Conservation (phyloP, 257 asterid species). For the Solanum pennellii region DNA sequence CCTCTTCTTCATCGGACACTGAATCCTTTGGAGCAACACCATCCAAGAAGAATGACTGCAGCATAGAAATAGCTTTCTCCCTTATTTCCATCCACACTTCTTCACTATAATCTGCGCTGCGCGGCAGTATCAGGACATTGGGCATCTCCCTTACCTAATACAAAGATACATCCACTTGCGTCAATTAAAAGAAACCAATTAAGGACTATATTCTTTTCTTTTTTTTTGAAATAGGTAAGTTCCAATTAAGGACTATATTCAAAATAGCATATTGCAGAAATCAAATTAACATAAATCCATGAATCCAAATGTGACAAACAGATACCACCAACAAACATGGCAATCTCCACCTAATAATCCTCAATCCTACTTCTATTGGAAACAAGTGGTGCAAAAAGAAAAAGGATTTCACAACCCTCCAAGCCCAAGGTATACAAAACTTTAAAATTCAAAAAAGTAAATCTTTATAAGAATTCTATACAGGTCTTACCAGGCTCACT, state of each 20-base stretch:
- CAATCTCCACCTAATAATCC: not conserved
- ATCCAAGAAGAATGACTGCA: conserved; percentile 75
- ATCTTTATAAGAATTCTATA: not conserved
- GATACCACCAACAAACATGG: not conserved
- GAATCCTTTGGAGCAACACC: conserved; percentile 63
- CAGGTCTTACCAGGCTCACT: not conserved
- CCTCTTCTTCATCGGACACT: conserved; percentile 79
- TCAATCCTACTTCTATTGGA: not conserved
- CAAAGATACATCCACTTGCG: not conserved
- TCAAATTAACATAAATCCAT: not conserved
- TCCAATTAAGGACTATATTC: not conserved
- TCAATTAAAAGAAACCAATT: conserved; percentile 2
- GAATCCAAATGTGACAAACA: not conserved
- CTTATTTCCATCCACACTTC: conserved; percentile 99
- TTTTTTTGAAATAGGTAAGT: too few species aligned
- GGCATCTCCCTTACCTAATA: conserved; percentile 96
- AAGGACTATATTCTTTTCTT: not conserved
- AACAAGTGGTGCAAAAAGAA: not conserved
- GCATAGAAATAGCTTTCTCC: conserved; percentile 73
- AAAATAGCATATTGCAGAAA: not conserved
- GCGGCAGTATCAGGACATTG: conserved; percentile 96
- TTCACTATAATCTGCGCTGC: conserved; percentile 99
- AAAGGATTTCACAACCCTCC: not conserved
- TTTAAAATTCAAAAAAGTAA: not conserved
- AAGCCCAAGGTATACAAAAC: not conserved